Base-by-base conservation (phyloP, 805 yeast species). In the Candida alai region DNA sequence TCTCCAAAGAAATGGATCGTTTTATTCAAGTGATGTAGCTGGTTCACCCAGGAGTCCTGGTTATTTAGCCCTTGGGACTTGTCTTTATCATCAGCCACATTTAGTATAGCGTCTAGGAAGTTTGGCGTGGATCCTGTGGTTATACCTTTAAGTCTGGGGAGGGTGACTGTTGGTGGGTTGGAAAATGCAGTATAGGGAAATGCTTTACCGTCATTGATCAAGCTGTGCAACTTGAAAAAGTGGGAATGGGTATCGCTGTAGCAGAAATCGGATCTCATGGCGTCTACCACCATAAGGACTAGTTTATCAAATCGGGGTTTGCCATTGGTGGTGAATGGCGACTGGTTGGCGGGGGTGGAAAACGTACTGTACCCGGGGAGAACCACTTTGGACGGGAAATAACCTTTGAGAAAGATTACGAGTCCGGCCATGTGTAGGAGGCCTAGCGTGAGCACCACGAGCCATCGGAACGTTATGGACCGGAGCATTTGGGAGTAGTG, bases 61-160 rank as follows among this genome's bases (percentile, higher is more conserved):
- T 71, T 74, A 0, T 75, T 70, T 30, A 89, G 54, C 2, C 79
- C 74, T 7, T 85, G 80, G 0, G 88, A 73, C 1, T 76, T 63
- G 23, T 79, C 79, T 42, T 87, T 95, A 28, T 82, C 93, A 45
- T 93, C 97, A 2, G 96, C 95, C 19, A 93, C 84, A 49, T 93
- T 93, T 32, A 93, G 67, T 16, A 93, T 86, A 0, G 97, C 97
- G 60, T 93, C 98, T 31, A 93, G 66, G 48, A 93, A 93, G 50
- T 78, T 88, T 0, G 98, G 97, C 0, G 96, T 81, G 0, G 96
- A 84, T 0, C 98, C 98, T 0, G 97, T 87, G 0, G 97, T 85
- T 16, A 89, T 74, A 6, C 96, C 96, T 58, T 93, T 93, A 33
- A 93, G 65, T 39, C 98, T 72, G 0, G 98, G 98, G 24, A 93